A percentile compares a stretch with the other conserved stretches of the same genome.
Evolutionary conservation across 805 yeast species (phyloP).

Genomic region (Pichia manshurica): DNA sequence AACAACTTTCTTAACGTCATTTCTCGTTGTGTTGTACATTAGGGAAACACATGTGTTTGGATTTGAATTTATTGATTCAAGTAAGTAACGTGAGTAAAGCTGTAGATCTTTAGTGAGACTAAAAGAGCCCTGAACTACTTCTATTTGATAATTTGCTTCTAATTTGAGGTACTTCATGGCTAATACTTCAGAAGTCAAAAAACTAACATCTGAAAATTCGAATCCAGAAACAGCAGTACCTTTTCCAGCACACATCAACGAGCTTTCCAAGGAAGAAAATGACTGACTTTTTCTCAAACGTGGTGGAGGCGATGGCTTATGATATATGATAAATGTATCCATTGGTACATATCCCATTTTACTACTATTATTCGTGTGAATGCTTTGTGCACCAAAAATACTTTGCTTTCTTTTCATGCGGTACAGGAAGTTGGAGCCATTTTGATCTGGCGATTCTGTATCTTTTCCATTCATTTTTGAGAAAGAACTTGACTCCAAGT

Average conservation of each 20-base stretch:
- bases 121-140: conserved; percentile 10
- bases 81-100: background rate
- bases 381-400: conserved; percentile 8
- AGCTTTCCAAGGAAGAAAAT: conserved; percentile 24
- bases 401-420: conserved; percentile 4
- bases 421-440: background rate
- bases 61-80: conserved; percentile 1
- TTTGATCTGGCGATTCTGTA: background rate
- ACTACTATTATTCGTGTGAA: background rate
- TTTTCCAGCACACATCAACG: conserved; percentile 7
- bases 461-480: background rate
- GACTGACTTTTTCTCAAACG: conserved; percentile 31
- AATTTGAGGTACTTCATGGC: conserved; percentile 15
- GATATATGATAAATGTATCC: background rate
- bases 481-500: too few relatives aligned
- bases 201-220: conserved; percentile 15
- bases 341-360: background rate
- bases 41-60: conserved; percentile 6
- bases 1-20: conserved; percentile 15
- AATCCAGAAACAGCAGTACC: conserved; percentile 12
- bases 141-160: conserved; percentile 12
- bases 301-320: background rate
- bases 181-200: conserved; percentile 17
- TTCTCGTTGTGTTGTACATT: conserved; percentile 1
- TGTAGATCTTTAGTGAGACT: background rate